Evolutionary conservation across 2,329 filamentous ascomycete genomes (phyloP).

Genomic region (Thielaviopsis euricoi): DNA sequence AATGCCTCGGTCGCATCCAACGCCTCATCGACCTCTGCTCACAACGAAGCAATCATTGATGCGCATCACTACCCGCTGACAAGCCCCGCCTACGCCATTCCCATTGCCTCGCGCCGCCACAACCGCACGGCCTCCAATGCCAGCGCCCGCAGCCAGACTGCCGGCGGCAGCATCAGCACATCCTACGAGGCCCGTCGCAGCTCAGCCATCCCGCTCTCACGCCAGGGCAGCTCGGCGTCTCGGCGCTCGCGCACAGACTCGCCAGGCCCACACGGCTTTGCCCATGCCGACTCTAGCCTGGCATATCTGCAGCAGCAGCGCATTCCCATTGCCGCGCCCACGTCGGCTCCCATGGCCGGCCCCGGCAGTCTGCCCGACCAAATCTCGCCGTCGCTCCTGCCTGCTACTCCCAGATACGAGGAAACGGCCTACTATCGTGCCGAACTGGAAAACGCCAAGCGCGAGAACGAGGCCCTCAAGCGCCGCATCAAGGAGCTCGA

Average conservation of each 20-base stretch:
- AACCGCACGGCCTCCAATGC: conserved; percentile 42
- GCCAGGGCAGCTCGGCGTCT: conserved; percentile 39
- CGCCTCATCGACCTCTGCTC: conserved; percentile 43
- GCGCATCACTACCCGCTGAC: conserved; percentile 36
- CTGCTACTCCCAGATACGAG: conserved; percentile 43
- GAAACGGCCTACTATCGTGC: conserved; percentile 42
- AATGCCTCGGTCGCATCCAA: conserved; percentile 52
- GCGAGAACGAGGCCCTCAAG: conserved; percentile 47
- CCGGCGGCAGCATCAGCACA: conserved; percentile 20
- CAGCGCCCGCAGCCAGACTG: conserved; percentile 34
- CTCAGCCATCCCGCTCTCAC: conserved; percentile 30
- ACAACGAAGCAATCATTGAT: conserved; percentile 33
- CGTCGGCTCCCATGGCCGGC: conserved; percentile 15
- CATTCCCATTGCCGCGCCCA: conserved; percentile 19
- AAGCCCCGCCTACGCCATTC: conserved; percentile 40
- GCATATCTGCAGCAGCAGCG: conserved; percentile 33
- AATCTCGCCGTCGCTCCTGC: conserved; percentile 36
- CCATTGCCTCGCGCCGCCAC: conserved; percentile 30
- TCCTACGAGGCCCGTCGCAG: conserved; percentile 22
- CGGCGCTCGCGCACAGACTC: conserved; percentile 35
- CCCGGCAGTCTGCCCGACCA: conserved; percentile 10
- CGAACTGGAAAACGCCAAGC: conserved; percentile 44
- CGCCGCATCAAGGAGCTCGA: conserved; percentile 46
- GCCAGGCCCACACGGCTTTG: conserved; percentile 18
- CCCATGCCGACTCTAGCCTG: conserved; percentile 21